A percentile compares a stretch with the other conserved stretches of the same genome.
phyloP scores from a whole-genome alignment of 2,329 filamentous ascomycete species.

The Hortaea werneckii region DNA sequence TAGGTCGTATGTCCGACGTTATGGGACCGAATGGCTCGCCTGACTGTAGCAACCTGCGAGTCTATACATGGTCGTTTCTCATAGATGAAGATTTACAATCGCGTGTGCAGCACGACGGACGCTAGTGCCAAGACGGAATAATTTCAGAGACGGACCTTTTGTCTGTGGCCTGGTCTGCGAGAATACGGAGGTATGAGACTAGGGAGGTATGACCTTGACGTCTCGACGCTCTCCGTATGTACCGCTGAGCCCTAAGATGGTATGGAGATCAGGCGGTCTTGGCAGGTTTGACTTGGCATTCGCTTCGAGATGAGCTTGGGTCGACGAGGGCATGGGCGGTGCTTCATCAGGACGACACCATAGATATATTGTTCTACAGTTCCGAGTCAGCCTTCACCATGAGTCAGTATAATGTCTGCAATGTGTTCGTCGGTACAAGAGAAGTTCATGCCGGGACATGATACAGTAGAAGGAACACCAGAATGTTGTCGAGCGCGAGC shows the following conservation, averaged over 20 bases:
- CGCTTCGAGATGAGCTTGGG: not conserved
- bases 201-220: not conserved
- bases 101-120: not conserved
- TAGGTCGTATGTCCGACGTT: not conserved
- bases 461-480: no score
- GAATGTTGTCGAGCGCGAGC: no score
- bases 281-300: not conserved
- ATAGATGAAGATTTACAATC: not conserved
- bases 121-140: not conserved
- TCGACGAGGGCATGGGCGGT: no score
- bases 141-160: not conserved
- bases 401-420: no score
- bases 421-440: no score
- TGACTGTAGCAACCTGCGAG: not conserved
- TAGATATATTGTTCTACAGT: no score
- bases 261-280: not conserved
- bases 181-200: not conserved
- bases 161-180: not conserved
- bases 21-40: not conserved
- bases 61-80: not conserved
- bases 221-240: no score
- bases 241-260: not conserved
- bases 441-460: no score
- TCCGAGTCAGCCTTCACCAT: no score
- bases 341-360: no score